Evolutionary conservation across 2,329 filamentous ascomycete species (phyloP).

Genomic region (Pezicula radicicola): DNA sequence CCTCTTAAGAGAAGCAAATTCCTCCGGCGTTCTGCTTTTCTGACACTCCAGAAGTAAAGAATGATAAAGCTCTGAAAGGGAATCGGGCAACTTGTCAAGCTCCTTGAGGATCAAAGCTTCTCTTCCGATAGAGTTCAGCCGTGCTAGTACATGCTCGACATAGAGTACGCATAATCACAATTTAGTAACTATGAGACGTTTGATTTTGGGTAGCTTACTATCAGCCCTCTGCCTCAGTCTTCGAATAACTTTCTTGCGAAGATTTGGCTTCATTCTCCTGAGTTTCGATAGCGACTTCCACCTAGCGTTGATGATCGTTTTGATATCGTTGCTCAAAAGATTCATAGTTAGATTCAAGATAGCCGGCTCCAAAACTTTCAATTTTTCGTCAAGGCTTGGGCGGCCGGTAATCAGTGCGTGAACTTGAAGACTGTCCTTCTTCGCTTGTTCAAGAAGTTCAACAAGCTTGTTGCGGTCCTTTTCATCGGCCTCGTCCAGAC

Average conservation of each 20-base stretch:
- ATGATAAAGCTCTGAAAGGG: conserved; percentile 25
- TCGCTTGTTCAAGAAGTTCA: conserved; percentile 21
- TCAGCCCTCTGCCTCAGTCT: conserved; percentile 6
- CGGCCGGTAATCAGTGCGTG: conserved; percentile 25
- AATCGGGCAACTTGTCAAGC: conserved; percentile 22
- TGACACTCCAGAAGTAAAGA: conserved; percentile 9
- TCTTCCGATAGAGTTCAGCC: conserved; percentile 20
- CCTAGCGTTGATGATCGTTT: background rate
- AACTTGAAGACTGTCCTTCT: conserved; percentile 22
- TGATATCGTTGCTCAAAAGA: background rate
- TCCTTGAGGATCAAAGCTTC: conserved; percentile 27
- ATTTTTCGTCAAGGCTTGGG: conserved; percentile 10
- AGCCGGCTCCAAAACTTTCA: background rate
- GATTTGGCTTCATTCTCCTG: conserved; percentile 8
- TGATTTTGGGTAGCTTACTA: background rate
- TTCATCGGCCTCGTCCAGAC: conserved; percentile 27
- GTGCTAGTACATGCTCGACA: conserved; percentile 30
- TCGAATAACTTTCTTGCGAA: conserved; percentile 27
- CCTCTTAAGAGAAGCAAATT: conserved; percentile 14
- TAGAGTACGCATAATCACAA: conserved; percentile 30
- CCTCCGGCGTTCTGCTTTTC: background rate
- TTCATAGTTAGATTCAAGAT: background rate
- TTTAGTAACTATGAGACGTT: background rate
- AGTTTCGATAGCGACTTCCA: conserved; percentile 19
- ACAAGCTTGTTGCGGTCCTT: conserved; percentile 12